Evolutionary conservation across 2,329 filamentous ascomycete genomes (phyloP).

Genomic region (Pseudopithomyces maydicus): DNA sequence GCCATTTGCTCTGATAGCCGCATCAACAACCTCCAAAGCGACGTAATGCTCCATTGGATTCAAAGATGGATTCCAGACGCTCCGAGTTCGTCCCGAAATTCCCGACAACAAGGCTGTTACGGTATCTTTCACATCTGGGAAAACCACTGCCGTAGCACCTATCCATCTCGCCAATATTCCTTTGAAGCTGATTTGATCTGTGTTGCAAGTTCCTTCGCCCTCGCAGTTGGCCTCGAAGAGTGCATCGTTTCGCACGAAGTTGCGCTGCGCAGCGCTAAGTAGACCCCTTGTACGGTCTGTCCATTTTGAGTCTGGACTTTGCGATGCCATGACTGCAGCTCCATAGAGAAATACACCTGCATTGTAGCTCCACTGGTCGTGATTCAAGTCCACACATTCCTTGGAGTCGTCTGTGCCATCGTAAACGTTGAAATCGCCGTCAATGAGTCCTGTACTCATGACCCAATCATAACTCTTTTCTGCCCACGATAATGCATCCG

Average conservation of each 20-base stretch:
- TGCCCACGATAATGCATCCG: slow-evolving; percentile 62
- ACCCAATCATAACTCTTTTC: slow-evolving; percentile 64
- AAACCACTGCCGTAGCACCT: slow-evolving; percentile 26
- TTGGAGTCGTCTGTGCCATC: slow-evolving; percentile 53
- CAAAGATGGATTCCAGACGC: slow-evolving; percentile 6
- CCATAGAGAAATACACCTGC: slow-evolving; percentile 61
- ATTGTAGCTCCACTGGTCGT: slow-evolving; percentile 54
- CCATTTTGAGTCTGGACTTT: slow-evolving; percentile 27
- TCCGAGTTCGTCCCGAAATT: slow-evolving; percentile 6
- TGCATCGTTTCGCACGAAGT: slow-evolving; percentile 25
- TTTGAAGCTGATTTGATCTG: slow-evolving; percentile 74
- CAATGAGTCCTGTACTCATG: slow-evolving; percentile 53
- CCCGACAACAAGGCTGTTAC: slow-evolving; percentile 9
- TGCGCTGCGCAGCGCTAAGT: slow-evolving; percentile 29
- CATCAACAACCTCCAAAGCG: slow-evolving; percentile 23
- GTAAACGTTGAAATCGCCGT: slow-evolving; percentile 54
- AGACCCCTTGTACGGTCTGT: slow-evolving; percentile 40
- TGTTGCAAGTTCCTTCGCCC: slow-evolving; percentile 60
- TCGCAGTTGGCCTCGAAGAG: slow-evolving; percentile 68
- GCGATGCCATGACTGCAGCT: slow-evolving; percentile 31
- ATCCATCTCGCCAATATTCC: slow-evolving; percentile 33
- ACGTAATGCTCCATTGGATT: slow-evolving; percentile 22
- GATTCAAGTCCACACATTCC: slow-evolving; percentile 48
- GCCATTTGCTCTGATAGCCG: slow-evolving; percentile 21
- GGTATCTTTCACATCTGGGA: slow-evolving; percentile 21